These are phyloP conservation scores for Kwoniella heveanensis DNA, from an alignment of 768 basidiomycete genomes.

Conservation along the genomic window DNA sequence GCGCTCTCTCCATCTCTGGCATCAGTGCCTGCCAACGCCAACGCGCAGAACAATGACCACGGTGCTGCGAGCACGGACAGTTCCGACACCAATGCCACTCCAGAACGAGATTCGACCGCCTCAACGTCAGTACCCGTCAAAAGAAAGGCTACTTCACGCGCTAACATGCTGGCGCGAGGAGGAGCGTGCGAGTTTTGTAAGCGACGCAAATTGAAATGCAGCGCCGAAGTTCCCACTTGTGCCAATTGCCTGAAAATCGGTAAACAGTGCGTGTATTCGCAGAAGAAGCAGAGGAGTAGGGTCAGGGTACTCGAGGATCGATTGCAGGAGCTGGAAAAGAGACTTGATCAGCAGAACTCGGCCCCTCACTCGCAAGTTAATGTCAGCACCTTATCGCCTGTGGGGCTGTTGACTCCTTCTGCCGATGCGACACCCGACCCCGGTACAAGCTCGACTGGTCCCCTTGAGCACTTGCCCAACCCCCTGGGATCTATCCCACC, in stretches of 20 bases:
- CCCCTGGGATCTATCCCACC: neutral
- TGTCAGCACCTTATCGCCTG: neutral
- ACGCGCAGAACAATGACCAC: neutral
- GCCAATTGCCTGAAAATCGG: constrained; percentile 29
- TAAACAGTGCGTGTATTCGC: constrained; percentile 41
- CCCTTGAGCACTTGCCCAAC: neutral
- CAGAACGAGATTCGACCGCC: neutral
- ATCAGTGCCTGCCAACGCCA: neutral
- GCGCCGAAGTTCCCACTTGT: constrained; percentile 42
- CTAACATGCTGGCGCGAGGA: constrained; percentile 50
- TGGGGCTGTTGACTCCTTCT: neutral
- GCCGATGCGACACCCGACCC: neutral
- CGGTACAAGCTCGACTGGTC: neutral
- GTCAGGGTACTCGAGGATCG: constrained; percentile 45
- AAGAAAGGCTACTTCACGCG: constrained; percentile 42
- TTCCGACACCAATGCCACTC: neutral
- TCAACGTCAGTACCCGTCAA: constrained; percentile 15
- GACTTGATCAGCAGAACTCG: constrained; percentile 22
- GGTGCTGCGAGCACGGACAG: neutral
- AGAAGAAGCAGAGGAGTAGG: constrained; percentile 45
- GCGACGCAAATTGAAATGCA: constrained; percentile 44
- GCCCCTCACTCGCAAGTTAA: neutral
- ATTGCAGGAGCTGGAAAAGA: constrained; percentile 44
- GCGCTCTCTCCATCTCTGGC: neutral
- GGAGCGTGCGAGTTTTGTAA: constrained; percentile 52